Evolutionary conservation across 2,329 filamentous ascomycete genomes (phyloP), one percentile per base, ranked within the genome.

Genomic region (Epichloe bromicola): DNA sequence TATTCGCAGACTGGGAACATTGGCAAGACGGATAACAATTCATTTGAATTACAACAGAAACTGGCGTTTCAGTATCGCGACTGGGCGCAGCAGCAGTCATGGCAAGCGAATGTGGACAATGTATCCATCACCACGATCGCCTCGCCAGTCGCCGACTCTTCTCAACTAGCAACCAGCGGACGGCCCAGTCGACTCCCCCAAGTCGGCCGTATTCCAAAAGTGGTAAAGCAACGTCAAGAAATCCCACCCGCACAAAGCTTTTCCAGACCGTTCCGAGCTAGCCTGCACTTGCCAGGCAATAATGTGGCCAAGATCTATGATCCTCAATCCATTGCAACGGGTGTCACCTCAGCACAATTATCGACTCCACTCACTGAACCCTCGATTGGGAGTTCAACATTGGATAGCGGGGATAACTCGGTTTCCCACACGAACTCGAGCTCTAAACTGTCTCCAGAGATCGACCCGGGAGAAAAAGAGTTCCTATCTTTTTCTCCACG

Each of bases 191-290:
- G 89, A 51, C 71, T 95, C 17, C 80, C 83, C 30, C 88, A 91
- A 58, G 82, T 95, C 45, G 90, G 89, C 8, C 80, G 90, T 15
- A 95, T 95, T 48, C 90, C 90, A 8, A 82, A 82, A 59, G 88
- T 95, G 4, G 74, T 91, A 33, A 87, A 80, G 44, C 81, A 77
- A 45, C 77, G 82, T 49, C 73, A 81, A 37, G 78, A 85, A 55
- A 79, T 79, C 46, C 78, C 80, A 1, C 83, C 86, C 1, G 79
- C 85, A 1, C 83, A 82, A 62, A 95, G 88, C 34, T 95, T 95
- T 64, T 95, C 90, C 3, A 75, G 88, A 8, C 88, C 90, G 0
- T 95, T 95, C 62, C 67, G 75, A 46, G 64, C 74, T 12, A 81
- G 78, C 56, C 55, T 73, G 42, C 70, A 75, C 52, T 56, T 52